phyloP scores from a whole-genome alignment of 2,329 filamentous ascomycete species.

The Arthrobotrys iridis region DNA sequence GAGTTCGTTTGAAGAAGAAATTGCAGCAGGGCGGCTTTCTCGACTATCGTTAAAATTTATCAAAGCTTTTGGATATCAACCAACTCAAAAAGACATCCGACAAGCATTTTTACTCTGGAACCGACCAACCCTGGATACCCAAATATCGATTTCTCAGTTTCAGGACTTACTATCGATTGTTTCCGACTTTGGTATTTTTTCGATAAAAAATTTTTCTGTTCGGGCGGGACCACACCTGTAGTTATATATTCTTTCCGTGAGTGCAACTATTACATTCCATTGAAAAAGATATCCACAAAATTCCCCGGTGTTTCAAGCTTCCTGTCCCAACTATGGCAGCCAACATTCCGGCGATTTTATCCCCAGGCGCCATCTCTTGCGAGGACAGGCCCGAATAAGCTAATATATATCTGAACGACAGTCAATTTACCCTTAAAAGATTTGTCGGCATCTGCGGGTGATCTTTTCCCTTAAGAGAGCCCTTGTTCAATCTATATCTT shows the following conservation, averaged over 20 bases:
- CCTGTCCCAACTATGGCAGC: constrained; percentile 6
- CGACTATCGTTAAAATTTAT: constrained; percentile 28
- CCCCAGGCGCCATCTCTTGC: constrained; percentile 25
- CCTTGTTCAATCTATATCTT: constrained; percentile 34
- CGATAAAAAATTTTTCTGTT: constrained; percentile 7
- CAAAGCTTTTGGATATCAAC: constrained; percentile 8
- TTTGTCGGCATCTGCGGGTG: constrained; percentile 53
- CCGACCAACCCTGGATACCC: constrained; percentile 1
- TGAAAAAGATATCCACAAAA: neutral
- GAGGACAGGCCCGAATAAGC: constrained; percentile 12
- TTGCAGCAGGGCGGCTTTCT: constrained; percentile 36
- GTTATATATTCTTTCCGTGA: constrained; percentile 38
- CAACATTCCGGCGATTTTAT: constrained; percentile 44
- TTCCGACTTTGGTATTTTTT: neutral
- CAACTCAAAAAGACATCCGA: constrained; percentile 19
- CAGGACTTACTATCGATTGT: neutral
- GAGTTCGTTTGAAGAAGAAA: constrained; percentile 38
- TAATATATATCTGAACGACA: constrained; percentile 43
- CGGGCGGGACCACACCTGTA: constrained; percentile 19
- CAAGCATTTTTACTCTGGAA: constrained; percentile 19
- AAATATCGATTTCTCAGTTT: constrained; percentile 1
- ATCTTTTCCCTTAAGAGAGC: constrained; percentile 48
- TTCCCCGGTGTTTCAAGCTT: constrained; percentile 30
- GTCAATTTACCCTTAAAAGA: constrained; percentile 50
- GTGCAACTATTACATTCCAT: constrained; percentile 24